A percentile compares a stretch with the other conserved stretches of the same genome.
Conservation (phyloP, 2,329 filamentous ascomycete genomes). For the Penicillium sp. region DNA sequence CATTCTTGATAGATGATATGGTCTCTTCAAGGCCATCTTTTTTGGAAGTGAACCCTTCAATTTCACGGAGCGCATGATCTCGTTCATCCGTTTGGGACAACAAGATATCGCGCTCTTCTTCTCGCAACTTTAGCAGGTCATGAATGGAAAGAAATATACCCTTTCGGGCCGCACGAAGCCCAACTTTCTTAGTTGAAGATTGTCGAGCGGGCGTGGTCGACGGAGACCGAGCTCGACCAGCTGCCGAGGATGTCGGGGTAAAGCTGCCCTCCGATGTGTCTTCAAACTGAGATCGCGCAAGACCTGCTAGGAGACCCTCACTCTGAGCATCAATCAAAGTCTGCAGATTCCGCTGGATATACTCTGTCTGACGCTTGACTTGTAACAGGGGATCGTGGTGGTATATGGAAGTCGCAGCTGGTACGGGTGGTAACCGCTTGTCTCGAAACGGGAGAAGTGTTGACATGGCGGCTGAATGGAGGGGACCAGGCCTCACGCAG, state of each 20-base stretch:
- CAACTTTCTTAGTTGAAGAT: constrained; percentile 51
- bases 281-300: constrained; percentile 47
- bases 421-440: constrained; percentile 34
- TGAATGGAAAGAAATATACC: constrained; percentile 62
- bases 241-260: constrained; percentile 38
- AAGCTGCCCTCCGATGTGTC: constrained; percentile 54
- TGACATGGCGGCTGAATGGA: constrained; percentile 33
- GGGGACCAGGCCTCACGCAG: background rate
- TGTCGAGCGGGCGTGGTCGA: constrained; percentile 46
- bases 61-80: constrained; percentile 53
- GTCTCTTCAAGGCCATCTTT: constrained; percentile 54
- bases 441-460: constrained; percentile 33
- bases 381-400: constrained; percentile 52
- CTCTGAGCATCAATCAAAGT: constrained; percentile 64
- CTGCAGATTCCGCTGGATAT: constrained; percentile 62
- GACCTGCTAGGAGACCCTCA: constrained; percentile 57
- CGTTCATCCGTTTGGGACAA: constrained; percentile 51
- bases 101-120: constrained; percentile 58
- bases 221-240: constrained; percentile 35
- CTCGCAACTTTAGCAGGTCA: constrained; percentile 59
- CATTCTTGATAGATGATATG: constrained; percentile 54
- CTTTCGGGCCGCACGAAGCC: constrained; percentile 57
- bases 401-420: constrained; percentile 34
- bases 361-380: constrained; percentile 56
- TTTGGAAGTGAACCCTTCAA: constrained; percentile 57